A percentile compares a stretch with the other conserved stretches of the same genome.
These are phyloP conservation scores for Syncephalastrum monosporum DNA, from an alignment of 371 early-diverging fungal species.

Conservation along the genomic window DNA sequence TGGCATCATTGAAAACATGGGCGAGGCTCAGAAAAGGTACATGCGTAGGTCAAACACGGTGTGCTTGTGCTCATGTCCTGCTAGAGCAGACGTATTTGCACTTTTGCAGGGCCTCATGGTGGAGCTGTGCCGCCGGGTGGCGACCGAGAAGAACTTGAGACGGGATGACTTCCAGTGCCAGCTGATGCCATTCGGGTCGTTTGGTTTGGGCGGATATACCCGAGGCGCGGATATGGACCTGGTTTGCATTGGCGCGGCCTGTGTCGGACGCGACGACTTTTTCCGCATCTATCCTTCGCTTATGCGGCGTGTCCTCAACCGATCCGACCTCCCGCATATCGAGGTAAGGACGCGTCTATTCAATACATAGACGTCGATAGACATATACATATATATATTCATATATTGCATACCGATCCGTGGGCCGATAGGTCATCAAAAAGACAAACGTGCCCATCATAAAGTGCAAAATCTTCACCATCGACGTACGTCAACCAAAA, in stretches of 20 bases:
- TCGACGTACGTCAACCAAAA: constrained; percentile 17
- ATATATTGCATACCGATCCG: neutral
- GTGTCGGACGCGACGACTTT: constrained; percentile 21
- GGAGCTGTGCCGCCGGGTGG: constrained; percentile 2
- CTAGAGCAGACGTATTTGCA: constrained; percentile 5
- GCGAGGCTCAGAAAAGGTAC: neutral
- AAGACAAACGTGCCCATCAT: constrained; percentile 43
- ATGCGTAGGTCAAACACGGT: too few species aligned
- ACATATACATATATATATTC: too few species aligned
- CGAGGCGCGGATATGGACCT: constrained; percentile 42
- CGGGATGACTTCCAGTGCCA: constrained; percentile 16
- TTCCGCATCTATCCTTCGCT: constrained; percentile 18
- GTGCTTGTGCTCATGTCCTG: too few species aligned
- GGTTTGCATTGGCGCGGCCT: constrained; percentile 24
- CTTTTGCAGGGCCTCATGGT: constrained; percentile 7
- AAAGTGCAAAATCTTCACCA: constrained; percentile 31
- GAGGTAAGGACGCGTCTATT: constrained; percentile 23
- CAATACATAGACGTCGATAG: too few species aligned
- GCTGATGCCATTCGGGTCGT: constrained; percentile 42
- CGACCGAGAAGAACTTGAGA: constrained; percentile 1
- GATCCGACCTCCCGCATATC: constrained; percentile 15
- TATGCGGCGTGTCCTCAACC: constrained; percentile 5
- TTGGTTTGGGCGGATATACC: constrained; percentile 33
- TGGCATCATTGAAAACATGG: neutral
- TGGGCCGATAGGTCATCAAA: constrained; percentile 19